phyloP scores from a whole-genome alignment of 306 rosid species.

The Pterocarpus macrocarpus region DNA sequence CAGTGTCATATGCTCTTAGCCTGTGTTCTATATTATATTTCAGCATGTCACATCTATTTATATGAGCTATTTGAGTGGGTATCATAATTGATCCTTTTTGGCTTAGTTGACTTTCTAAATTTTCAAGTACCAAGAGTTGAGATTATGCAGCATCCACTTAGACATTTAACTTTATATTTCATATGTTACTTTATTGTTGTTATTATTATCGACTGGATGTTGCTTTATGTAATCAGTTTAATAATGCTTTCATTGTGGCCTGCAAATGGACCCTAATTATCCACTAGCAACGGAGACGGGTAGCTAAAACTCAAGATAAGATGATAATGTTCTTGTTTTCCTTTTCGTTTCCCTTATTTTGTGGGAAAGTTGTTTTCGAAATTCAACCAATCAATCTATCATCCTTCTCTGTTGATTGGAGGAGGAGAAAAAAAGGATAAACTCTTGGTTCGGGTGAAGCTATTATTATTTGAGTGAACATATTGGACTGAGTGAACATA shows the following conservation, averaged over 20 bases:
- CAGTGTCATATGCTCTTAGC: background rate
- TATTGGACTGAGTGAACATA: background rate
- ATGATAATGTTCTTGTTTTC: background rate
- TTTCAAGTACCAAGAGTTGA: too few species aligned
- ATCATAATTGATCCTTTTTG: background rate
- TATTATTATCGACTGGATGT: background rate
- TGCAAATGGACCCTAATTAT: background rate
- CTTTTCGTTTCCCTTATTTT: too few species aligned
- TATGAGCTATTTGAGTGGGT: background rate
- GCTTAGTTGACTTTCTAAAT: too few species aligned
- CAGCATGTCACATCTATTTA: background rate
- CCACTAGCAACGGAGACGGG: background rate
- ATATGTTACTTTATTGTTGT: too few species aligned
- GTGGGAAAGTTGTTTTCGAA: too few species aligned
- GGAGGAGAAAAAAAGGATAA: background rate
- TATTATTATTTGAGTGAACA: background rate
- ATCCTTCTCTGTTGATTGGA: background rate
- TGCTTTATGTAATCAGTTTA: background rate
- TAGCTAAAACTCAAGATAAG: background rate
- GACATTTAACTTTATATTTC: constrained; percentile 8
- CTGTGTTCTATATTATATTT: background rate
- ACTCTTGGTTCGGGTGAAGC: background rate
- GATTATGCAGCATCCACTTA: background rate
- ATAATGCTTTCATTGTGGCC: background rate
- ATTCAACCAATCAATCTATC: too few species aligned